Base-by-base conservation (phyloP, 1,139 yeast genomes). In the Blastobotrys elegans region DNA sequence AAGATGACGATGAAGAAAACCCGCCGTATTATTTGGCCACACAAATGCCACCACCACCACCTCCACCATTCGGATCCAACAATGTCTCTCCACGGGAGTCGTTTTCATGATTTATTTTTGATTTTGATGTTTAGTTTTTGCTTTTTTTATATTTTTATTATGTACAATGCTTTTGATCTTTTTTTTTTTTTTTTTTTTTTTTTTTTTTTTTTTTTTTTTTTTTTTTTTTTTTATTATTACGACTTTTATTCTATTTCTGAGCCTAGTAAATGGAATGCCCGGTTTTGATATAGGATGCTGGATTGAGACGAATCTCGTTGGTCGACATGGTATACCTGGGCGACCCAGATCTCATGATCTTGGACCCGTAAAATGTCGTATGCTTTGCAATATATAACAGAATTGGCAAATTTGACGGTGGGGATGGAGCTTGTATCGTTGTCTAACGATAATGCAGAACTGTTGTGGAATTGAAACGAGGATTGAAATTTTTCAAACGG, bases 281-380 rank as follows among this genome's bases (percentile, higher is more conserved):
- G 55, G 36, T 59, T 55, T 39, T 58, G 62, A 36, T 62, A 63
- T 46, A 63, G 50, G 2, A 46, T 33, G 37, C 46, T 42, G 17
- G 38, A 38, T 18, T 21, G 13, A 17, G 18, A 11, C 16, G 4
- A 7, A 2, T 26, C 17, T n/a, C 31, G 20, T 32, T 29, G 36
- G 50, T 57, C 61, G 11, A 65, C 60, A 1, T 67, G 62, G 27
- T 65, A 62, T 4, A 68, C 67, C 37, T 65, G 63, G 2, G 85
- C 94, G 2, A 86, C 80, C 95, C 96, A 88, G 2, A 89, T 80
- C 62, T 88, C 96, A 64, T 89, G 96, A 56, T 83, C 86, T 50
- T 83, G 88, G 0, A 88, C 80, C 17, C 66, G 65, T 48, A 85
- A 72, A 6, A 77, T 79, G 33, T 73, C 67, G 36, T 68, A 67